Base-by-base conservation (phyloP, 129 eudicot species). In the Chrysanthemum lavandulifolium region DNA sequence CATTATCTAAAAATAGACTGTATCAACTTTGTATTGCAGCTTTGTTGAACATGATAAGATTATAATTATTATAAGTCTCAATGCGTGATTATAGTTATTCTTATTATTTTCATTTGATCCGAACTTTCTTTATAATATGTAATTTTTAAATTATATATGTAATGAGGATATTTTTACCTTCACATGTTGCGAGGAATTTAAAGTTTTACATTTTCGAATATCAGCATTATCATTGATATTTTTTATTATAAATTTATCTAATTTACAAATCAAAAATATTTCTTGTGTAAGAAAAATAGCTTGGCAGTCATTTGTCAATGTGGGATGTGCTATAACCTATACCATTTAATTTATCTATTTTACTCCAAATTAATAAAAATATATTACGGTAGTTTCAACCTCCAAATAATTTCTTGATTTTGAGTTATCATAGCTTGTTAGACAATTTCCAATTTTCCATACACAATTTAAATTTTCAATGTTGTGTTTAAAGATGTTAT, bases 361-460 rank as follows among this genome's bases (percentile, higher is more conserved):
- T 59, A 31, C 13, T 27, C 18, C 48, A 62, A 27, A 33, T 63
- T 29, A 64, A 47, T 48, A 58, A 31, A 58, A 76, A 59, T n/a
- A 45, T 48, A 48, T 16, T 55, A 56, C 9, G 61, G 62, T 78
- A 67, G 82, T 78, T 78, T 63, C 78, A 72, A 78, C 82, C 82
- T 47, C 73, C 76, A 66, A 55, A 71, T 70, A 63, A 52, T 78
- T 31, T 54, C 1, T 62, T 25, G 13, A 16, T 15, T 52, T 11
- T 15, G n/a, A 53, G 7, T 13, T 53, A 43, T 61, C 65, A 36
- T 65, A 33, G 33, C 79, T 65, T 75, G 48, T 57, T 65, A n/a
- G 14, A 58, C 47, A 43, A n/a, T 50, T 36, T 65, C 31, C 64
- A 31, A 31, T 31, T 31, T 31, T 3, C 36, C 36, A 31, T 4